Evolutionary conservation across 2,329 filamentous ascomycete genomes (phyloP).

Genomic region (Neocatenulostroma microsporum): DNA sequence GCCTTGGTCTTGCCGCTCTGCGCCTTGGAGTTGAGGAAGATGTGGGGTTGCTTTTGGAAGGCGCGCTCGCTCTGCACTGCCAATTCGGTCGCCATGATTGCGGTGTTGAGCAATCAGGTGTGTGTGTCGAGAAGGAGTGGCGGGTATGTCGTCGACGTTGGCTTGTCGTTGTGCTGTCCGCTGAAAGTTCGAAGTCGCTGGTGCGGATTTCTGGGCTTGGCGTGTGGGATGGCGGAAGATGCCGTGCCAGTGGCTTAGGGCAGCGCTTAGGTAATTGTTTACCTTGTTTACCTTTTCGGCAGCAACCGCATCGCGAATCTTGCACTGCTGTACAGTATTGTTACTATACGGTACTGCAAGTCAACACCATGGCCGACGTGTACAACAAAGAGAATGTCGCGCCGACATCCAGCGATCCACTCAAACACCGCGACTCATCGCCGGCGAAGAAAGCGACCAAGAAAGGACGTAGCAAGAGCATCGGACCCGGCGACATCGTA

Average conservation of each 20-base stretch:
- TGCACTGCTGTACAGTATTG: no score
- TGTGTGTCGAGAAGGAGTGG: slow-evolving; percentile 1
- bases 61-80: slow-evolving; percentile 99
- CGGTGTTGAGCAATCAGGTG: slow-evolving; percentile 27
- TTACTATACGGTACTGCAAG: no score
- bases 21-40: slow-evolving; percentile 97
- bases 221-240: background rate
- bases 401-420: slow-evolving; percentile 27
- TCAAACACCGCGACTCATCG: slow-evolving; percentile 16
- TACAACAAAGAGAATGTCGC: slow-evolving; percentile 31
- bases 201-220: background rate
- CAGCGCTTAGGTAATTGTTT: no score
- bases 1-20: slow-evolving; percentile 72
- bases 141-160: background rate
- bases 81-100: slow-evolving; percentile 93
- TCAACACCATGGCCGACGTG: slow-evolving; percentile 12
- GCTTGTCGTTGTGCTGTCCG: background rate
- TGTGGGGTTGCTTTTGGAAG: slow-evolving; percentile 99
- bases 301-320: no score
- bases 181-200: background rate
- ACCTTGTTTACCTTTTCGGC: no score
- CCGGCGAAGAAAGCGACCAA: slow-evolving; percentile 33
- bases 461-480: slow-evolving; percentile 88
- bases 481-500: slow-evolving; percentile 83
- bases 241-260: background rate